Evolutionary conservation across 2,329 filamentous ascomycete species (phyloP), one percentile per base, ranked within the genome.

Genomic region (Coniochaeta ligniaria): DNA sequence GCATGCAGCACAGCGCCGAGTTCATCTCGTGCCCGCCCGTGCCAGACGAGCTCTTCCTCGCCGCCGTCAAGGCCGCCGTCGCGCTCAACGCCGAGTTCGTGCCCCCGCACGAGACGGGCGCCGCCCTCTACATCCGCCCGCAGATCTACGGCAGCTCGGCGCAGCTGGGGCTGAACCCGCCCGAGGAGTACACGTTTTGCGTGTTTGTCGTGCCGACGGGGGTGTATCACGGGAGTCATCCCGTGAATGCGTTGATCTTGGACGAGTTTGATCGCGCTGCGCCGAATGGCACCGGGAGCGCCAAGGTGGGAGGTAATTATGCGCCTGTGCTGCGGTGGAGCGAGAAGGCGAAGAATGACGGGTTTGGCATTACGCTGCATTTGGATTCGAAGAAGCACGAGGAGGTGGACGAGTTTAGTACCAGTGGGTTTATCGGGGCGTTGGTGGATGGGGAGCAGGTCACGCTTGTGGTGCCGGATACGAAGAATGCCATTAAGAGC

Each of bases 251-350:
- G 1, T 78, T 97, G 59, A 90, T 98, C 62, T 81, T 98, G 2
- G 94, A 98, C 69, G 89, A 95, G 33, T 98, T 98, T 72, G 94
- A 98, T 74, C 90, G 94, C 33, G 85, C 93, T 0, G 94, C 94
- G n/a, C 94, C 95, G 1, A 86, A 92, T 68, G 94, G 94, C 0
- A 96, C 91, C 0, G 94, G 94, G 0, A 88, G 86, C 63, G 94
- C 92, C n/a, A 98, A 98, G 77, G 83, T 98, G 3, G 94, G 95
- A 28, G 95, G 94, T 16, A 98, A 98, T 77, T 98, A 98, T 72
- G 94, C 93, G 11, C 94, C 94, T 2, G 94, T 98, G 6, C 76
- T 98, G 69, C 82, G 90, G 60, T 92, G 91, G 82, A 96, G 91
- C 70, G 92, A 96, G 68, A 88, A 84, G 70, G 94, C 95, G 1